Evolutionary conservation across 2,329 filamentous ascomycete species (phyloP), one percentile per base, ranked within the genome.

Genomic region (Nemania abortiva): DNA sequence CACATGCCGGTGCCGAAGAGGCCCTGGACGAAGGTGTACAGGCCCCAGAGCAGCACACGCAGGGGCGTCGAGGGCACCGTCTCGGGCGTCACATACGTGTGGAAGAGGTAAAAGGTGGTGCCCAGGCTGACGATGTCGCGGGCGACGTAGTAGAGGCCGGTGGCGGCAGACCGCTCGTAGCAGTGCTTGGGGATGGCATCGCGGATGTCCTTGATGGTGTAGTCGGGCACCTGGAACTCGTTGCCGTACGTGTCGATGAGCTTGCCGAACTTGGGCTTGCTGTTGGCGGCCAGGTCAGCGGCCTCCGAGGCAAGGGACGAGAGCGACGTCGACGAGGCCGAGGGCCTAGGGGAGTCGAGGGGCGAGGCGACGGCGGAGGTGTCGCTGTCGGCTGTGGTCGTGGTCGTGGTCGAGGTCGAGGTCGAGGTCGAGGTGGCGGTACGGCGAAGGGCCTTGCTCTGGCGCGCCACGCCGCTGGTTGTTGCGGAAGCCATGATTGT

Each of bases 101-200:
- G 87, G 88, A 92, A 97, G 81, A 96, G 80, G 83, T 91, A 91
- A 84, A 98, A 98, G 74, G 92, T 95, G 78, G 86, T 84, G 53
- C 87, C 91, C 45, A 98, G 85, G 75, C 87, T 89, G 73, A 85
- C 82, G 54, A 97, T 80, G 82, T 99, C 96, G 71, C 95, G 91
- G 78, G 90, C 87, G 76, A 98, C 95, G 83, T 98, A 98, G 78
- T 80, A 84, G 79, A 98, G 86, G 74, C 95, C 92, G 73, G 84
- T 89, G 73, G 89, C 80, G 70, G 89, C 92, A 55, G 93, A 97
- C 70, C 96, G 92, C 85, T 98, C 87, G 82, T 92, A 98, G 88
- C 96, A 99, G 87, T 98, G 96, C 83, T 95, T 94, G 73, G 96
- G 96, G 75, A 99, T 99, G 80, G 96, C 96, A 84, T 97, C 92